phyloP scores from a whole-genome alignment of 441 rosid species.

The Gossypium schwendimanii region DNA sequence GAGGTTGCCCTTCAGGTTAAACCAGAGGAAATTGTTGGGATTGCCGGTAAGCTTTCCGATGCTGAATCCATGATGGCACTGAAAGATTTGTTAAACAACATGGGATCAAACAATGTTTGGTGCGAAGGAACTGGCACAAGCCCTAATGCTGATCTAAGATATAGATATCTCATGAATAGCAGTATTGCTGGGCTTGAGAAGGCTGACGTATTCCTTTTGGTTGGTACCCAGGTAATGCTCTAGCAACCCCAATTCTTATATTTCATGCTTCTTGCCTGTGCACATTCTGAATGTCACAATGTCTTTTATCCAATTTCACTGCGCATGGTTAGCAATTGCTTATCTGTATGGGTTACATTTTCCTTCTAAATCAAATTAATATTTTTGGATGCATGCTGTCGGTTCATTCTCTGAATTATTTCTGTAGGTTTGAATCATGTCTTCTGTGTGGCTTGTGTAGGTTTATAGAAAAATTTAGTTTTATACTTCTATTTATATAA shows the following conservation, averaged over 20 bases:
- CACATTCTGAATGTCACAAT: neutral
- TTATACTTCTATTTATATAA: too few relatives aligned
- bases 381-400: neutral
- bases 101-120: slow-evolving; percentile 85
- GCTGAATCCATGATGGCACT: slow-evolving; percentile 97
- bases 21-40: slow-evolving; percentile 76
- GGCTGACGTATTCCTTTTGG: slow-evolving; percentile 80
- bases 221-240: slow-evolving; percentile 76
- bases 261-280: neutral
- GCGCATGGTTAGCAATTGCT: neutral
- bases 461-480: too few relatives aligned
- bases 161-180: slow-evolving; percentile 78
- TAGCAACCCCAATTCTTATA: neutral
- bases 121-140: slow-evolving; percentile 78
- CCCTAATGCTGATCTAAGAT: slow-evolving; percentile 83
- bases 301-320: neutral
- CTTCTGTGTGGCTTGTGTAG: too few relatives aligned
- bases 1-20: slow-evolving; percentile 68
- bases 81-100: slow-evolving; percentile 77
- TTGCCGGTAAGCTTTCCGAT: slow-evolving; percentile 87
- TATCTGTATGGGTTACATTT: neutral
- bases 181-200: slow-evolving; percentile 84
- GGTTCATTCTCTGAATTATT: neutral
- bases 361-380: neutral
- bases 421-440: neutral